Evolutionary conservation across 805 yeast genomes (phyloP).

Genomic region (Candida vartiovaarae): DNA sequence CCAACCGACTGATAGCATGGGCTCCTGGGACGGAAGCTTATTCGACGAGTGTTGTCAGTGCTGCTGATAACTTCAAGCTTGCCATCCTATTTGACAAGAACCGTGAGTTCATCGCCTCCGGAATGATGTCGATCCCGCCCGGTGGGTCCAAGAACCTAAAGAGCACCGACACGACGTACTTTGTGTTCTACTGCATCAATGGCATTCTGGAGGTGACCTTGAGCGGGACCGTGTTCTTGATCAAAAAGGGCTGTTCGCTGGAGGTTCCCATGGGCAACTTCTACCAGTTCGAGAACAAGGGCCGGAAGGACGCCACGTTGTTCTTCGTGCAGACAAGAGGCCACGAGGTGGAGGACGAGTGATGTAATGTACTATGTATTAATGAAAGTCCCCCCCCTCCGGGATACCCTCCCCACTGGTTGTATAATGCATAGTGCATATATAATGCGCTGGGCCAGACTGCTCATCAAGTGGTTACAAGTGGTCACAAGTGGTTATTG

Average conservation of each 20-base stretch:
- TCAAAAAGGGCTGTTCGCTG: conserved; percentile 68
- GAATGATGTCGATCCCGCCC: conserved; percentile 58
- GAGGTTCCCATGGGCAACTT: conserved; percentile 74
- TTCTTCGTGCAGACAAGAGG: conserved; percentile 66
- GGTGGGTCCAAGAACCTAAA: conserved; percentile 54
- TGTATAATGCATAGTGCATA: too few species aligned
- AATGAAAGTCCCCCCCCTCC: too few species aligned
- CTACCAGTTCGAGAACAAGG: conserved; percentile 61
- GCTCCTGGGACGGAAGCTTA: conserved; percentile 49
- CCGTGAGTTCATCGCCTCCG: conserved; percentile 62
- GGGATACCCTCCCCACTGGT: too few species aligned
- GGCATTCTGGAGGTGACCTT: conserved; percentile 68
- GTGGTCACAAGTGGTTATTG: too few species aligned
- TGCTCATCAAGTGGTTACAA: too few species aligned
- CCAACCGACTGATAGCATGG: conserved; percentile 52
- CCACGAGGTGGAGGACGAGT: conserved; percentile 12
- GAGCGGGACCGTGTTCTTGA: conserved; percentile 50
- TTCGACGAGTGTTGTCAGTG: conserved; percentile 31
- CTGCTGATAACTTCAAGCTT: conserved; percentile 49
- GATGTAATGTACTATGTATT: not conserved
- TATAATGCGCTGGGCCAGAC: too few species aligned
- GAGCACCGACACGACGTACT: conserved; percentile 54
- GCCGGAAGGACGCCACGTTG: conserved; percentile 49
- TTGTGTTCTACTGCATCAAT: conserved; percentile 65
- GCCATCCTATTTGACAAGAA: conserved; percentile 60